phyloP scores from a whole-genome alignment of 2,329 filamentous ascomycete genomes.

The Pseudogymnoascus sp. region DNA sequence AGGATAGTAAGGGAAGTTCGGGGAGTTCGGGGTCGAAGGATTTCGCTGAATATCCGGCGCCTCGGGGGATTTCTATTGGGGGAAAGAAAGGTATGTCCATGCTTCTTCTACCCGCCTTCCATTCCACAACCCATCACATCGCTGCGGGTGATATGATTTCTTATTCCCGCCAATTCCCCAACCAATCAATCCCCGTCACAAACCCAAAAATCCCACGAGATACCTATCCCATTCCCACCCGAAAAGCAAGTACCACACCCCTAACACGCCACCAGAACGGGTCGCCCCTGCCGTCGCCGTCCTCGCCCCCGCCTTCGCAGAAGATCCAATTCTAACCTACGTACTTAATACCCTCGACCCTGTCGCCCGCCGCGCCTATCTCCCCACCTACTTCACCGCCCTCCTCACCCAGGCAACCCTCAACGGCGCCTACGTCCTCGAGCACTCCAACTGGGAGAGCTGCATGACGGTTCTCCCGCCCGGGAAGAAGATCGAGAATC shows the following conservation, averaged over 20 bases:
- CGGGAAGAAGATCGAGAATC: constrained; percentile 12
- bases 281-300: neutral
- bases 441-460: constrained; percentile 9
- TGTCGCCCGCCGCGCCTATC: constrained; percentile 11
- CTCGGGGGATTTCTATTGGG: neutral
- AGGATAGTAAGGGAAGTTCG: neutral
- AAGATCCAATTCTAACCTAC: constrained; percentile 13
- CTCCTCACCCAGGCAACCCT: constrained; percentile 15
- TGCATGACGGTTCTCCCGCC: constrained; percentile 16
- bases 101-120: neutral
- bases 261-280: neutral
- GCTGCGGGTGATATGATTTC: too few relatives aligned
- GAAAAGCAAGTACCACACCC: neutral
- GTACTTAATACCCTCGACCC: constrained; percentile 12
- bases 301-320: neutral
- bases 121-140: neutral
- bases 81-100: neutral
- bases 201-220: too few relatives aligned
- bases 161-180: too few relatives aligned
- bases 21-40: neutral
- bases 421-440: constrained; percentile 15
- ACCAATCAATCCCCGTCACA: neutral
- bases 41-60: neutral
- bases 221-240: too few relatives aligned
- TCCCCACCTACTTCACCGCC: constrained; percentile 13